Evolutionary conservation across 345 rosid genomes (phyloP).

Genomic region (Orychophragmus violaceus): DNA sequence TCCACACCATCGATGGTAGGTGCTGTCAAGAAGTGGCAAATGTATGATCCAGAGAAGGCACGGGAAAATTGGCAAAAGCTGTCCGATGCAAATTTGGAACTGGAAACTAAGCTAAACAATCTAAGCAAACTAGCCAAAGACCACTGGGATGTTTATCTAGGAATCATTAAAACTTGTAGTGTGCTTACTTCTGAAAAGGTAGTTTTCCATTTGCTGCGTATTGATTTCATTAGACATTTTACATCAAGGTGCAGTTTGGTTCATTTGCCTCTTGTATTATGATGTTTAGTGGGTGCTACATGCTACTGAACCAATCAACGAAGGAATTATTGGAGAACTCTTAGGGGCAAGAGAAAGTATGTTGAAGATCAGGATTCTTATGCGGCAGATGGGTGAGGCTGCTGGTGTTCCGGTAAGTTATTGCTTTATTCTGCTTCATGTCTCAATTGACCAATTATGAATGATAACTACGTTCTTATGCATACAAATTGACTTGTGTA

Average conservation of each 20-base stretch:
- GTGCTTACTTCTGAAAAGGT: constrained; percentile 60
- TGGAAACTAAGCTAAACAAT: constrained; percentile 54
- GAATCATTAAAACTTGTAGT: constrained; percentile 60
- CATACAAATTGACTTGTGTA: background rate
- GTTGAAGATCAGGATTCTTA: constrained; percentile 60
- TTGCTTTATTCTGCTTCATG: background rate
- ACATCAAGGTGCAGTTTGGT: constrained; percentile 4
- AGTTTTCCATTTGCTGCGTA: constrained; percentile 2
- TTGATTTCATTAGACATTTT: background rate
- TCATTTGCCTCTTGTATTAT: constrained; percentile 23
- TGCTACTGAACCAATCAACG: constrained; percentile 48
- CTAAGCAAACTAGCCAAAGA: constrained; percentile 72
- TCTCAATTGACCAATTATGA: background rate
- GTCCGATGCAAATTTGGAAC: constrained; percentile 65
- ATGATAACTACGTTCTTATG: constrained; percentile 2
- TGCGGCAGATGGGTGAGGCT: constrained; percentile 88
- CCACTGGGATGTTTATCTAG: constrained; percentile 55
- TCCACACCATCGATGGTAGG: constrained; percentile 98
- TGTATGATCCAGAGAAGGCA: constrained; percentile 72
- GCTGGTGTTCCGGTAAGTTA: constrained; percentile 66
- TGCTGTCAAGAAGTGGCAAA: constrained; percentile 93
- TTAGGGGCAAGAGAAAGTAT: constrained; percentile 68
- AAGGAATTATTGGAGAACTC: constrained; percentile 52
- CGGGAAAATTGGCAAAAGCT: constrained; percentile 70
- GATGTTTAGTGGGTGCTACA: constrained; percentile 69